A percentile compares a stretch with the other conserved stretches of the same genome.
These are phyloP conservation scores for Gonapodya prolifera DNA, from an alignment of 192 early-diverging fungal genomes.

Conservation along the genomic window DNA sequence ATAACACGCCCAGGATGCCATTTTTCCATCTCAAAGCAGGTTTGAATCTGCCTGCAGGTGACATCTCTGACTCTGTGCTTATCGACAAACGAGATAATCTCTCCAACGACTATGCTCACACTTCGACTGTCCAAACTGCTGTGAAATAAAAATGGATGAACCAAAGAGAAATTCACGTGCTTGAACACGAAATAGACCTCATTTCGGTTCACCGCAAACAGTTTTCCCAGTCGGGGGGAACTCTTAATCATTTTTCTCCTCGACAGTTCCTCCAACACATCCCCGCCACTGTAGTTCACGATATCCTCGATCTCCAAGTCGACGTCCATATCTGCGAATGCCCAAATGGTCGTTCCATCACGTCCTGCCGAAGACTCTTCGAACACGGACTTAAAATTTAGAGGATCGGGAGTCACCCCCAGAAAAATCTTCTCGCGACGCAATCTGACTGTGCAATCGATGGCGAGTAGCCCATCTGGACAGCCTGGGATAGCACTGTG, in stretches of 20 bases:
- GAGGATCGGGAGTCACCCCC: neutral
- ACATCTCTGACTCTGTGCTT: too few species aligned
- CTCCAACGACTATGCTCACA: neutral
- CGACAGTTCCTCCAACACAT: neutral
- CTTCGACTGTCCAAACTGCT: neutral
- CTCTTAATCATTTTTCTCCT: neutral
- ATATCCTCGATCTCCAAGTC: neutral
- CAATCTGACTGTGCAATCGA: neutral
- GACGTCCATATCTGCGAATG: neutral
- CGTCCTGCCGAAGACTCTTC: neutral
- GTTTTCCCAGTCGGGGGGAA: neutral
- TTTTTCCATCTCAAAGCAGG: neutral
- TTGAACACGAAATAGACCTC: neutral
- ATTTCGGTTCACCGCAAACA: neutral
- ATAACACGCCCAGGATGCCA: neutral
- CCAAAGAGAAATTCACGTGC: neutral
- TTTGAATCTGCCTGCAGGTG: neutral
- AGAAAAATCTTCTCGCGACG: neutral
- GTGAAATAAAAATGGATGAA: neutral
- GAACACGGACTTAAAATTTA: neutral
- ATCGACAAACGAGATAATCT: too few species aligned
- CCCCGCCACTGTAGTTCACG: neutral
- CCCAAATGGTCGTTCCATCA: neutral
- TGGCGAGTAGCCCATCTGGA: neutral
- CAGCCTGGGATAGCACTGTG: neutral